Evolutionary conservation across 2,329 filamentous ascomycete genomes (phyloP), one percentile per base, ranked within the genome.

Genomic region (Pseudogymnoascus sp.): DNA sequence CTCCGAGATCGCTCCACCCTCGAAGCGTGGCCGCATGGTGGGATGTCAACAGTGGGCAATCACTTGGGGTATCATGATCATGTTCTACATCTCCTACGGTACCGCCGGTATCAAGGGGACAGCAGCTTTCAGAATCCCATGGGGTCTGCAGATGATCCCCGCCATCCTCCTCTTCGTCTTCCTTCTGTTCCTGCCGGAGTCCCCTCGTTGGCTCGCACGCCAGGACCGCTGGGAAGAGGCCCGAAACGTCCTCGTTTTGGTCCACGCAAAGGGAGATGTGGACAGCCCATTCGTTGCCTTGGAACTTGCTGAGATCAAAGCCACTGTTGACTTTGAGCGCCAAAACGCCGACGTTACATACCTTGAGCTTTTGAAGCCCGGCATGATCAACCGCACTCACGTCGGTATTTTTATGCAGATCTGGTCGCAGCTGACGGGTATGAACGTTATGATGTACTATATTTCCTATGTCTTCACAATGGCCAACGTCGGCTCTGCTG

Each of bases 391-490:
- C 75, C 83, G 89, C 31, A 89, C 87, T 7, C 78, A 86, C 67
- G 86, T 90, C 66, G 89, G 87, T 66, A 70, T 91, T 44, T 90
- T 89, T 72, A 87, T 81, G 1, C 88, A 91, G 75, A 86, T 91
- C 69, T 89, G 88, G 89, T 85, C 82, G 10, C 88, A 92, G 71
- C 75, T 91, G 59, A 90, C 87, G 0, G 88, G 89, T 16, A 90
- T 90, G 87, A 91, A 90, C 69, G 86, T 84, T 38, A 87, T 85
- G 88, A 79, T 86, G 84, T 87, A 86, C 77, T 87, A 88, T 71
- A 87, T 87, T 68, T 79, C 78, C 4, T 89, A 89, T 67, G 82
- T 90, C 64, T 90, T 90, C 73, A 79, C 79, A 10, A 91, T 91
- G 88, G 25, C 28, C 14, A 74, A 71, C 1, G 59, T 60, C 14